phyloP scores from a whole-genome alignment of 2,329 filamentous ascomycete species.

The Colletotrichum musae region DNA sequence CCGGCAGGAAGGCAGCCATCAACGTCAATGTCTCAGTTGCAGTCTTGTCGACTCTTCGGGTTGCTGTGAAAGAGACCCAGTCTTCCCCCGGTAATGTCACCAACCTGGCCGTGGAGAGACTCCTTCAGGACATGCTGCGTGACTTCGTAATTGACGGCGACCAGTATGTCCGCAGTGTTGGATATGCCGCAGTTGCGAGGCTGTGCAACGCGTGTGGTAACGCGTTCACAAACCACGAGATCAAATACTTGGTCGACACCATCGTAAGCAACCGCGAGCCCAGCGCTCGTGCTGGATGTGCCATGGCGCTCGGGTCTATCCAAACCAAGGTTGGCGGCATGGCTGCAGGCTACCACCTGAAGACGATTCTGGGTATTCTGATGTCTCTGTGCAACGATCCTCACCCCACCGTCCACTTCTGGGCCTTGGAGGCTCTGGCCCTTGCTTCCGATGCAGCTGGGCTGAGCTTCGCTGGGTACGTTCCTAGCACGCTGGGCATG shows the following conservation, averaged over 20 bases:
- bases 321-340: constrained; percentile 97
- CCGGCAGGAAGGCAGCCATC: constrained; percentile 90
- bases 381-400: constrained; percentile 98
- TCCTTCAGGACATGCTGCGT: constrained; percentile 82
- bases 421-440: constrained; percentile 91
- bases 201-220: constrained; percentile 90
- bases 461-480: constrained; percentile 90
- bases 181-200: constrained; percentile 87
- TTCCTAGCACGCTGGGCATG: constrained; percentile 92
- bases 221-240: constrained; percentile 87
- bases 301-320: constrained; percentile 92
- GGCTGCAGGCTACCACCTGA: constrained; percentile 95
- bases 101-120: constrained; percentile 82
- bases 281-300: constrained; percentile 92
- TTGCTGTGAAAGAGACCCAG: constrained; percentile 84
- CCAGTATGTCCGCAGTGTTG: constrained; percentile 86
- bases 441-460: constrained; percentile 93
- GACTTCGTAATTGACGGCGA: constrained; percentile 87
- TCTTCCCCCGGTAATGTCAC: constrained; percentile 81
- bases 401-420: constrained; percentile 95
- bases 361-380: constrained; percentile 97
- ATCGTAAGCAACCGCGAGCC: constrained; percentile 96
- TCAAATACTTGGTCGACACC: constrained; percentile 92
- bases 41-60: constrained; percentile 83
- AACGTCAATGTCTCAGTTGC: constrained; percentile 91